These are phyloP conservation scores for Diaporthe vexans DNA, from an alignment of 2,329 filamentous ascomycete species.

Conservation along the genomic window DNA sequence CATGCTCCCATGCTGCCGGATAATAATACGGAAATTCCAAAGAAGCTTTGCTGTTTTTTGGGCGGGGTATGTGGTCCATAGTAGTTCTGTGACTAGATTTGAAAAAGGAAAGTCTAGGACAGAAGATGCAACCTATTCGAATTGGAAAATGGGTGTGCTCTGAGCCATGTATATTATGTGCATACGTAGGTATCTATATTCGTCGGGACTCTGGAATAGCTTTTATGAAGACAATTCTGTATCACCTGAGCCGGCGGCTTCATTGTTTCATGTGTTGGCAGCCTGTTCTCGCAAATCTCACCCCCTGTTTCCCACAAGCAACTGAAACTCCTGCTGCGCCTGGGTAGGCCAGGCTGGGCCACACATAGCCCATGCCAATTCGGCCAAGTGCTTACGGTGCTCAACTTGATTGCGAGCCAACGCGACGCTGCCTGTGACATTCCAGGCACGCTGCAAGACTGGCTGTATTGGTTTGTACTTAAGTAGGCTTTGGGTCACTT, in stretches of 20 bases:
- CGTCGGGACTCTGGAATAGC: background rate
- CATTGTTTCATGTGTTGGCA: background rate
- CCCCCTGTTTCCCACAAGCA: background rate
- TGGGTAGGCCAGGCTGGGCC: background rate
- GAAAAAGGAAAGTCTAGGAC: too few species aligned
- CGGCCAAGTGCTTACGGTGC: too few species aligned
- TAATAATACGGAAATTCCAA: background rate
- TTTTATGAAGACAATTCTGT: background rate
- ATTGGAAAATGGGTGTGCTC: too few species aligned
- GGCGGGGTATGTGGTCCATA: background rate
- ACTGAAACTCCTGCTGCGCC: background rate
- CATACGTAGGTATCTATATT: background rate
- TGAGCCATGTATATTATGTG: background rate
- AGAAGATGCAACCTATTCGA: too few species aligned
- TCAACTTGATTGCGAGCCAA: background rate
- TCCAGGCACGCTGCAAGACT: background rate
- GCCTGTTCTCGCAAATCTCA: background rate
- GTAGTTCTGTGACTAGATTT: too few species aligned
- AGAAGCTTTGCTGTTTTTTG: too few species aligned
- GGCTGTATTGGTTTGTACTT: background rate
- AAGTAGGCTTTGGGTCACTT: background rate
- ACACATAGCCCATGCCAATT: background rate
- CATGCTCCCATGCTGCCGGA: background rate
- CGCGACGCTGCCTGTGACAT: background rate
- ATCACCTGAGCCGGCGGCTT: background rate